Evolutionary conservation across 306 rosid genomes (phyloP).

Genomic region (Boehmeria nivea): DNA sequence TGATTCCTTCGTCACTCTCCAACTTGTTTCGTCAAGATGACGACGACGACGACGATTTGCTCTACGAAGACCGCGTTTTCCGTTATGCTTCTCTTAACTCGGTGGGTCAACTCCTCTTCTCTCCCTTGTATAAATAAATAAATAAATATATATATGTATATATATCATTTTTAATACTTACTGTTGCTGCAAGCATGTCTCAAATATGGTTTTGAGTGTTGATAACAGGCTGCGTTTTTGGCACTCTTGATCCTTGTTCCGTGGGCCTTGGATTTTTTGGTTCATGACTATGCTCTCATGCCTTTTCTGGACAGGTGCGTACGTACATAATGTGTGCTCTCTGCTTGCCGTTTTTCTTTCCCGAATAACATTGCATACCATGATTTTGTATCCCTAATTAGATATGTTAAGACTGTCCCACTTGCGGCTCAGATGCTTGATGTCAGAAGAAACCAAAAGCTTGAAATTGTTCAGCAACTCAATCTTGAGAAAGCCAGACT

Average conservation of each 20-base stretch:
- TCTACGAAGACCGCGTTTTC: constrained; percentile 89
- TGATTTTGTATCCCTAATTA: constrained; percentile 28
- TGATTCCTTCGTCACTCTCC: constrained; percentile 43
- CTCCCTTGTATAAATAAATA: neutral
- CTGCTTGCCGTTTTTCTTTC: neutral
- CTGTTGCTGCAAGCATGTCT: neutral
- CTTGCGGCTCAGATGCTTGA: constrained; percentile 93
- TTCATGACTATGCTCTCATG: constrained; percentile 89
- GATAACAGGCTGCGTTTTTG: constrained; percentile 80
- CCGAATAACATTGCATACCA: neutral
- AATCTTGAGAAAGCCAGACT: constrained; percentile 60
- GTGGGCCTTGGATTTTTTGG: constrained; percentile 84
- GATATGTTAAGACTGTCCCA: constrained; percentile 93
- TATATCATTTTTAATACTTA: neutral
- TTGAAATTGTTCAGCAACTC: constrained; percentile 66
- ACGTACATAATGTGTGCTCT: neutral
- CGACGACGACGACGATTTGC: constrained; percentile 49
- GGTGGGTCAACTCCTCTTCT: constrained; percentile 39
- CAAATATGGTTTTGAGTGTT: constrained; percentile 20
- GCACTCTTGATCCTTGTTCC: constrained; percentile 71
- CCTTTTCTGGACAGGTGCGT: constrained; percentile 88
- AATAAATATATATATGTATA: no score
- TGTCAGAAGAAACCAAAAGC: constrained; percentile 85
- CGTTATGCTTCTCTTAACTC: constrained; percentile 82
- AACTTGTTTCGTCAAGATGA: constrained; percentile 44